Evolutionary conservation across 2,329 filamentous ascomycete genomes (phyloP), one percentile per base, ranked within the genome.

Genomic region (Thyridium curvatum): DNA sequence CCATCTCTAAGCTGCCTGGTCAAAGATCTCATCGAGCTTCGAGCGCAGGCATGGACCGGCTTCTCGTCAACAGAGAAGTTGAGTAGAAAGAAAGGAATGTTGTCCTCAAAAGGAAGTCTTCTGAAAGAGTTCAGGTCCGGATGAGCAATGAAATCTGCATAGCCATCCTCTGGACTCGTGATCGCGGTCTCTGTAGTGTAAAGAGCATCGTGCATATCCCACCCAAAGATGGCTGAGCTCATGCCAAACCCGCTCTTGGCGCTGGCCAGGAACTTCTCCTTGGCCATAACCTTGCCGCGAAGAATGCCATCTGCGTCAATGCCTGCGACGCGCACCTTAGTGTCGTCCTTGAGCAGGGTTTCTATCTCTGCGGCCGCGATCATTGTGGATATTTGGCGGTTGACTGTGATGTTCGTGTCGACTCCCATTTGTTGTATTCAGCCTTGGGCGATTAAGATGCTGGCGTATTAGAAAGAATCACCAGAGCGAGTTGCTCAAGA

Each of bases 151-250:
- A 91, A 62, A 56, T 91, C 86, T 46, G 77, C 73, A 58, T 89
- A 90, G 35, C 85, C 86, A 54, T 88, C 89, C 52, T 84, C 79
- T 49, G 82, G 81, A 62, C 88, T 89, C 58, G 83, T 87, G 53
- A 90, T 82, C 53, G 75, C 74, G 40, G 89, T 71, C 58, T 90
- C 84, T 47, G 74, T 74, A 58, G 82, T 84, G 60, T 90, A 91
- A 26, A 83, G 86, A 60, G 78, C 71, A 52, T 93, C 86, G 55
- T 91, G 86, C 84, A 90, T 90, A 54, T 91, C 86, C 86, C 86
- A 91, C 58, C 90, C 89, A 54, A 94, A 95, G 48, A 95, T 80
- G 49, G 95, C 88, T 15, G 86, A 93, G 69, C 90, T 95, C 71
- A 95, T 95, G 39, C 89, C 90, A 52, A 95, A 95, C 37, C 89